Base-by-base conservation (phyloP, 2,329 filamentous ascomycete genomes). In the Hymenoscyphus scutula region DNA sequence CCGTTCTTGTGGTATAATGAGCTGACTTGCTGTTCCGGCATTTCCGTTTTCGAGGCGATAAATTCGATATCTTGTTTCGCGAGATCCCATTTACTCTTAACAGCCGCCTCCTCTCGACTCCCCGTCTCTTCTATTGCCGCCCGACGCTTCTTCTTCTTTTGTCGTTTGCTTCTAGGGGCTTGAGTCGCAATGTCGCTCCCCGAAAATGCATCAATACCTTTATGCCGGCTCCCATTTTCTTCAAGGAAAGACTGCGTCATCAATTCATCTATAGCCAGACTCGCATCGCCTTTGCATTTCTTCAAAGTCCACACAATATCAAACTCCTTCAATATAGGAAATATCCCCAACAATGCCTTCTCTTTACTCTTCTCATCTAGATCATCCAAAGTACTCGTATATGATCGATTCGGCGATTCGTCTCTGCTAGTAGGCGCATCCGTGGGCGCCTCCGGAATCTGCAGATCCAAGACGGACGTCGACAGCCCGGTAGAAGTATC, bases 131-230 rank as follows among this genome's bases (percentile, higher is more conserved):
- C 53, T 17, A 7, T 57, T 15, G 19, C 37, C 75, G 56, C n/a
- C 29, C 38, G 53, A 13, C 17, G 6, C 7, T 34, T 32, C 37
- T 58, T 60, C 62, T 71, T 73, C 70, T 60, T 74, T 64, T 77
- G 78, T 62, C 72, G 76, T 66, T 78, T 82, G 37, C 72, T 74
- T 64, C 78, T 80, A 17, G 65, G 69, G 59, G 45, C 54, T 56
- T 62, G 64, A 17, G 64, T 19, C 13, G 57, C 27, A 10, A 56
- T 76, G 17, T 85, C 81, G 0, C 82, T 81, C 45, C 85, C 81
- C 25, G 85, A 86, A 72, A 97, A 97, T 0, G 85, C 92, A 62
- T 97, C 92, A n/a, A 97, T 80, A 0, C 92, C 91, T 72, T 90
- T 94, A 1, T 81, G 78, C 1, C 83, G 79, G 60, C 84, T 80